Conservation (phyloP, 306 rosid species). For the Mimosa pudica region DNA sequence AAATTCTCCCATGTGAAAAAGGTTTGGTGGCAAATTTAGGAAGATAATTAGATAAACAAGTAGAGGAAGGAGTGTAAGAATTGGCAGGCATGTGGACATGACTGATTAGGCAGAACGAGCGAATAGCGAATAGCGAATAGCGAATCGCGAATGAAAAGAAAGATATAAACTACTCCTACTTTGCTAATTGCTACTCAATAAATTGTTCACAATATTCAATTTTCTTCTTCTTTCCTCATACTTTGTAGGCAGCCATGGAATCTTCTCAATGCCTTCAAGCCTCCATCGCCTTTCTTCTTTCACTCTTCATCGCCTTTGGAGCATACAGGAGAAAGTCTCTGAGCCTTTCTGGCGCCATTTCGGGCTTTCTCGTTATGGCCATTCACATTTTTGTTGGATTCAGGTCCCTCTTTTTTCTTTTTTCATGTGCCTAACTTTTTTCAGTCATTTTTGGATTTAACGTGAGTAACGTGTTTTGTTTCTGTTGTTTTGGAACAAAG, state of each 20-base stretch:
- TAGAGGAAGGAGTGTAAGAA: too few relatives aligned
- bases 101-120: too few relatives aligned
- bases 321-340: conserved; percentile 69
- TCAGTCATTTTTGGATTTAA: background rate
- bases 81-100: too few relatives aligned
- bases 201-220: background rate
- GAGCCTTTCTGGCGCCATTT: conserved; percentile 72
- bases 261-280: conserved; percentile 41
- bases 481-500: conserved; percentile 32
- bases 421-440: background rate
- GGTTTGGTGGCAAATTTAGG: too few relatives aligned
- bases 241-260: background rate
- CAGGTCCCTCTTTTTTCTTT: conserved; percentile 44
- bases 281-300: conserved; percentile 46
- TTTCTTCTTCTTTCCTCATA: background rate
- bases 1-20: too few relatives aligned
- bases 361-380: conserved; percentile 73
- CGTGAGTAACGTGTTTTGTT: background rate
- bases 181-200: too few relatives aligned
- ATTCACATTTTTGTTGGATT: conserved; percentile 61
- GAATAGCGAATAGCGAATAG: too few relatives aligned
- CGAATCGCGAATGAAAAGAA: too few relatives aligned
- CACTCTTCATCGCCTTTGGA: conserved; percentile 55
- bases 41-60: too few relatives aligned
- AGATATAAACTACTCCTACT: too few relatives aligned